A percentile compares a stretch with the other conserved stretches of the same genome.
Evolutionary conservation across 257 asterid genomes (phyloP).

Genomic region (Fraxinus cuspidata): DNA sequence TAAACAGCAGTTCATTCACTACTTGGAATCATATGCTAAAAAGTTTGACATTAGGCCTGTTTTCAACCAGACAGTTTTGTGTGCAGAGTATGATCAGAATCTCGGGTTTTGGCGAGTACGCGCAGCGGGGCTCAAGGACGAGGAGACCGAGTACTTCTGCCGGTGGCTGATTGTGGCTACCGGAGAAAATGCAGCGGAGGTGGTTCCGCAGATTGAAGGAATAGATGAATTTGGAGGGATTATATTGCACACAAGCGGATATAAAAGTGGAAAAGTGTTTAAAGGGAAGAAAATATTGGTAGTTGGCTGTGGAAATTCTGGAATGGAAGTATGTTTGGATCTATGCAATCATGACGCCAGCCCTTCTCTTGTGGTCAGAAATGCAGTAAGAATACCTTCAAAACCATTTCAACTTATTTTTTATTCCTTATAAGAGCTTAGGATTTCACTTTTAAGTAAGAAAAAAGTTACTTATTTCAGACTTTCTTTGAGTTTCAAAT

Average conservation of each 20-base stretch:
- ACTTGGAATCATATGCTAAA: constrained; percentile 27
- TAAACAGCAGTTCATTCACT: constrained; percentile 22
- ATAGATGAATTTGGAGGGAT: constrained; percentile 36
- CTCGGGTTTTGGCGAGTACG: constrained; percentile 11
- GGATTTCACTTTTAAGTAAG: not conserved
- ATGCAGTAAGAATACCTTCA: constrained; percentile 32
- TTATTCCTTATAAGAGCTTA: not conserved
- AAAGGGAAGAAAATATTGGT: constrained; percentile 41
- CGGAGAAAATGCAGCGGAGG: constrained; percentile 50
- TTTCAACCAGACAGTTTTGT: constrained; percentile 19
- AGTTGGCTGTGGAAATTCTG: constrained; percentile 56
- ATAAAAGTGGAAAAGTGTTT: constrained; percentile 36
- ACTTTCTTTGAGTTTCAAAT: not conserved
- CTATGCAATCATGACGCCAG: constrained; percentile 40
- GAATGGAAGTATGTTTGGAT: constrained; percentile 55
- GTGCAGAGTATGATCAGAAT: constrained; percentile 13
- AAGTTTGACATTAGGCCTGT: constrained; percentile 21
- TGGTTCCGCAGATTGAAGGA: constrained; percentile 38
- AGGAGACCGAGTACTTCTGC: constrained; percentile 30
- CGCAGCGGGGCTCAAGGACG: constrained; percentile 4
- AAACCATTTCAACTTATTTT: not conserved
- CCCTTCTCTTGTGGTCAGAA: constrained; percentile 47
- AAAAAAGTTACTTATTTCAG: not conserved
- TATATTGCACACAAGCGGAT: constrained; percentile 37
- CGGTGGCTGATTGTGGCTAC: constrained; percentile 48